Conservation (phyloP, 208 protist genomes). For the Acanthamoeba triangularis region DNA sequence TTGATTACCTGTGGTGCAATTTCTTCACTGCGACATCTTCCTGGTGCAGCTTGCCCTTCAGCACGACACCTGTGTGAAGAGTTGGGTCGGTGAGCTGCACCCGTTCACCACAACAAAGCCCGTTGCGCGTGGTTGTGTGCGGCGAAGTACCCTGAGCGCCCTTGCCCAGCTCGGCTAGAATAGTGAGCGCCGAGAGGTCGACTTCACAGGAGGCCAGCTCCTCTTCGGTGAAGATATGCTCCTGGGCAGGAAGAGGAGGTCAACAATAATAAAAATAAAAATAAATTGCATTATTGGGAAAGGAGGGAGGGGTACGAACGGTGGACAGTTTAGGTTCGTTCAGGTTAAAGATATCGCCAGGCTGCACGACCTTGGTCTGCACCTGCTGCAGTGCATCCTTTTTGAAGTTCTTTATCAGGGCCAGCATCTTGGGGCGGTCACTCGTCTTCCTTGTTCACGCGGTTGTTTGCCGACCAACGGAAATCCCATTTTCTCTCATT, state of each 20-base stretch:
- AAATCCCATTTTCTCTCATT: neutral
- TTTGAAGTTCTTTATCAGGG: conserved; percentile 9
- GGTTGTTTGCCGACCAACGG: neutral
- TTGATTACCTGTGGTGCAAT: neutral
- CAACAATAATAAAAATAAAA: neutral
- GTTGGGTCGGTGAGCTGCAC: too few species aligned
- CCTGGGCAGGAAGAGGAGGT: neutral
- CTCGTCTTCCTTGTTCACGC: neutral
- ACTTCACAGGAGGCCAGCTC: conserved; percentile 57
- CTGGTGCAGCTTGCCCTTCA: conserved; percentile 41
- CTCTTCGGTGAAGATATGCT: conserved; percentile 54
- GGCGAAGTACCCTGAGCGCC: conserved; percentile 8
- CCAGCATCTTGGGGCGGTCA: conserved; percentile 1
- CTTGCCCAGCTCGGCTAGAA: neutral
- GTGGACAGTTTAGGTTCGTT: conserved; percentile 32
- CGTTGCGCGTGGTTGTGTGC: neutral
- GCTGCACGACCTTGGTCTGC: conserved; percentile 4
- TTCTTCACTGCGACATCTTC: conserved; percentile 27
- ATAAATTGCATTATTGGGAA: neutral
- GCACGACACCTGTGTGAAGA: neutral
- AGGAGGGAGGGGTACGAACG: neutral
- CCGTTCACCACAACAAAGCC: too few species aligned
- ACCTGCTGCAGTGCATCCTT: conserved; percentile 2
- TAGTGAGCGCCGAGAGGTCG: conserved; percentile 26
- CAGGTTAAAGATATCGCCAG: conserved; percentile 24